Percentiles rank a stretch among this genome's conserved stretches.
phyloP scores from a whole-genome alignment of 164 flowering plant species.

The Taxillus chinensis region DNA sequence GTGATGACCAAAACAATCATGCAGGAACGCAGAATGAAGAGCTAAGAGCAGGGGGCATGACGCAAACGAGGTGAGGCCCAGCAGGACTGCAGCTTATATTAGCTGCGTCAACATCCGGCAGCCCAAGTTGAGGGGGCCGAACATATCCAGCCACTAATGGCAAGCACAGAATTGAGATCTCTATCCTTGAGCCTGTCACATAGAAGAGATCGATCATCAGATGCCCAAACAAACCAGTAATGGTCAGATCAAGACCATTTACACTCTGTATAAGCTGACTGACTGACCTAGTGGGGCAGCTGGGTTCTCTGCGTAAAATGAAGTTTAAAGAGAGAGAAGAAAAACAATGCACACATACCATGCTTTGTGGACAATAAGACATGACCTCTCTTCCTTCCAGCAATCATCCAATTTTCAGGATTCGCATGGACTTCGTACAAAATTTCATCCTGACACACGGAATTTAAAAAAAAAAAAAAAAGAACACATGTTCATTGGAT shows the following conservation, averaged over 20 bases:
- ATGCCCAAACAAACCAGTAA: background rate
- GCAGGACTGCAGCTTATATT: conserved; percentile 87
- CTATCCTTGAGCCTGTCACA: conserved; percentile 72
- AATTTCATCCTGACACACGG: conserved; percentile 60
- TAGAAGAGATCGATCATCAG: background rate
- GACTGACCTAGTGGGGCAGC: too few relatives aligned
- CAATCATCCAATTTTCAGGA: conserved; percentile 94
- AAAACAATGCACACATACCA: conserved; percentile 32
- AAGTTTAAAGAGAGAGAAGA: background rate
- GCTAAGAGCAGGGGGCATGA: conserved; percentile 87
- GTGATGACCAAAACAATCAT: conserved; percentile 16
- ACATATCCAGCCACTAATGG: conserved; percentile 90
- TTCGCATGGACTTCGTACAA: conserved; percentile 79
- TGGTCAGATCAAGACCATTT: conserved; percentile 1
- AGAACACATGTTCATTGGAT: background rate
- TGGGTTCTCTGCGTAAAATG: too few relatives aligned
- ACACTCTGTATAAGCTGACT: too few relatives aligned
- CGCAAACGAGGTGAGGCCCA: conserved; percentile 84
- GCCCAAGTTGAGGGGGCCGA: conserved; percentile 76
- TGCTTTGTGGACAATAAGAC: conserved; percentile 57
- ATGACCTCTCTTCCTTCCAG: conserved; percentile 94
- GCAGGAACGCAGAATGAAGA: conserved; percentile 84
- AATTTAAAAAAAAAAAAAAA: background rate
- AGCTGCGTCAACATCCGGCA: conserved; percentile 61
- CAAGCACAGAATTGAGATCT: conserved; percentile 65